Evolutionary conservation across 1,284 basidiomycete species (phyloP), one percentile per base, ranked within the genome.

Genomic region (Moesziomyces sp.): DNA sequence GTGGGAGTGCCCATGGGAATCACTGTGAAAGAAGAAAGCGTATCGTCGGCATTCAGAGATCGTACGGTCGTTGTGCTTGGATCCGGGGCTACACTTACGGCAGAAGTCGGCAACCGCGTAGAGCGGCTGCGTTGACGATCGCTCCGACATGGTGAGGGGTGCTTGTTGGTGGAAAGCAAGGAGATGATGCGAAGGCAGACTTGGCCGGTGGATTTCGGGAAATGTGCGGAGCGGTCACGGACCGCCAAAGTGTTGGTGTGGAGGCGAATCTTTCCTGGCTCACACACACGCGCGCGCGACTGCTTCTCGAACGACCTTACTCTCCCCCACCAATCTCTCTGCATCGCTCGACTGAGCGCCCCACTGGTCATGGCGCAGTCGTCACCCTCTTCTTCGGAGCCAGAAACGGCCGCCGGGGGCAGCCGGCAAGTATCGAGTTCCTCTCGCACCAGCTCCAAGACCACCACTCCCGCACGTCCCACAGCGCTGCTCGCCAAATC

Each of bases 1-100:
- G 80, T 79, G 4, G 66, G 70, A 42, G 82, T 83, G 19, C 75
- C 81, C 74, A 83, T 83, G 0, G 82, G 82, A 16, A 83, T 82
- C 35, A 83, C 79, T 80, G 52, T n/a, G 30, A 14, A 18, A 0
- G 14, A 3, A 38, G 14, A 38, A 38, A 16, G 35, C 11, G 0
- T 3, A 30, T 30, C 30, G 8, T 11, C 8, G 30, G 30, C 30
- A 11, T 30, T 30, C 30, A 30, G 30, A 1, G 2, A 2, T 10
- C 11, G 8, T 30, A 11, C 2, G 11, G 30, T 30, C 9, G 9
- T 30, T 30, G 30, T 30, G 30, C 30, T 30, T 30, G 30, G 30
- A 30, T 2, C 2, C 11, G 30, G 6, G 30, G 0, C 30, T 30
- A 11, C 11, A 74, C 75, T 54, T 30, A 79, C 77, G 63, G 58